These are phyloP conservation scores for Sugiyamaella mastotermitis DNA, from an alignment of 805 yeast species.

Conservation along the genomic window DNA sequence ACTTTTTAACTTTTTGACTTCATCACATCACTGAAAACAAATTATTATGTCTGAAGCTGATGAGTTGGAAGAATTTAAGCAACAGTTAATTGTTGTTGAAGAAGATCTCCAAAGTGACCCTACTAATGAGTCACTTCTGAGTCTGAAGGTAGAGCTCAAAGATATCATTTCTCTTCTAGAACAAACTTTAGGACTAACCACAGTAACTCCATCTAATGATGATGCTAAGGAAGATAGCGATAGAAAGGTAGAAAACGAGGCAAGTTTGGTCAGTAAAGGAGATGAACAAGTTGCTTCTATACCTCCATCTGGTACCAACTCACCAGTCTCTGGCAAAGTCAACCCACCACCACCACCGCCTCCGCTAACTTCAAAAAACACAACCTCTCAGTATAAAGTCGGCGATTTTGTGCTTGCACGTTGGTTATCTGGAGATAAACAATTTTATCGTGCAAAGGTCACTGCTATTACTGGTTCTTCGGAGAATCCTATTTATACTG, in stretches of 20 bases:
- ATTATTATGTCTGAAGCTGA: constrained; percentile 16
- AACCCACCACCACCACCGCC: constrained; percentile 3
- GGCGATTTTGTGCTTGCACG: constrained; percentile 25
- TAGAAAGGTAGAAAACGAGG: background rate
- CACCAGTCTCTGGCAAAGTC: background rate
- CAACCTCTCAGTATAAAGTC: constrained; percentile 4
- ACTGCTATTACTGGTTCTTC: constrained; percentile 25
- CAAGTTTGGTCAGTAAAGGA: background rate
- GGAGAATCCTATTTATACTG: constrained; percentile 22
- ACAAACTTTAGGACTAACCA: constrained; percentile 2
- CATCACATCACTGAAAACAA: background rate
- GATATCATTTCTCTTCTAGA: constrained; percentile 26
- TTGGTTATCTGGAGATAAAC: constrained; percentile 25
- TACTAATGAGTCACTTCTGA: constrained; percentile 22
- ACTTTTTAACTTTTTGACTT: too few relatives aligned
- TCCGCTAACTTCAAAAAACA: background rate
- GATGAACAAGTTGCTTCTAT: background rate
- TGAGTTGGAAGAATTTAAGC: constrained; percentile 30
- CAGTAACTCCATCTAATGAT: background rate
- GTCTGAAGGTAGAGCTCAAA: constrained; percentile 25
- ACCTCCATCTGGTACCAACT: background rate
- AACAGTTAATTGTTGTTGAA: constrained; percentile 28
- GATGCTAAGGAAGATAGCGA: background rate
- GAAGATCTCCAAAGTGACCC: constrained; percentile 25
- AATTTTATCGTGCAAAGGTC: constrained; percentile 23